Evolutionary conservation across 1,284 basidiomycete species (phyloP), one percentile per base, ranked within the genome.

Genomic region (Quambalaria eucalypti): DNA sequence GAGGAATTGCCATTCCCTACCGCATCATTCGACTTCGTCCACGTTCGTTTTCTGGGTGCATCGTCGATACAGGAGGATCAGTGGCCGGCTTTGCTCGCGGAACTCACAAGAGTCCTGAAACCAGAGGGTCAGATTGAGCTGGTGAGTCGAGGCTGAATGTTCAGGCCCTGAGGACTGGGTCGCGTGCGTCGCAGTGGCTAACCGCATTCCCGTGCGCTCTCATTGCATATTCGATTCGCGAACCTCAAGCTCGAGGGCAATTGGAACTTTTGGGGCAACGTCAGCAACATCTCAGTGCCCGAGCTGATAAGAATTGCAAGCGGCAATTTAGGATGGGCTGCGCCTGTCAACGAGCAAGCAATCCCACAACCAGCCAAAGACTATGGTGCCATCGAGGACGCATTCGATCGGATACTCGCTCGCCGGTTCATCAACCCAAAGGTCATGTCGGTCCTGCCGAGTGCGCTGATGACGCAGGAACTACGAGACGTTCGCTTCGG

Each of bases 1-100:
- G 65, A 69, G 28, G 62, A 55, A 9, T 40, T 67, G 14, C 65
- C 66, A 0, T 70, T 70, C 49, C 68, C 68, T 7, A 64, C 68
- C 47, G 60, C 55, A 25, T 56, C 54, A 38, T 70, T 70, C 53
- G 68, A 70, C 55, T 70, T 57, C 14, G 59, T 70, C 33, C 68
- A 70, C 36, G 56, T 65, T 6, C 59, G 67, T 6, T 65, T 55
- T 48, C 10, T 70, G n/a, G 50, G 36, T 23, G 26, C 23, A 23
- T 23, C 26, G 26, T 51, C 36, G 29, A 52, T 70, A 9, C 64
- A 65, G 10, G 66, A 70, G 39, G 60, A 66, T 36, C 59, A 54
- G 44, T 69, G 66, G 68, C 28, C 54, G 33, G 56, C 60, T 14
- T 14, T 70, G 7, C 47, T 70, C 9, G 40, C 54, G 4, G 66